Base-by-base conservation (phyloP, 2,329 filamentous ascomycete genomes). In the Paraconiothyrium brasiliense region DNA sequence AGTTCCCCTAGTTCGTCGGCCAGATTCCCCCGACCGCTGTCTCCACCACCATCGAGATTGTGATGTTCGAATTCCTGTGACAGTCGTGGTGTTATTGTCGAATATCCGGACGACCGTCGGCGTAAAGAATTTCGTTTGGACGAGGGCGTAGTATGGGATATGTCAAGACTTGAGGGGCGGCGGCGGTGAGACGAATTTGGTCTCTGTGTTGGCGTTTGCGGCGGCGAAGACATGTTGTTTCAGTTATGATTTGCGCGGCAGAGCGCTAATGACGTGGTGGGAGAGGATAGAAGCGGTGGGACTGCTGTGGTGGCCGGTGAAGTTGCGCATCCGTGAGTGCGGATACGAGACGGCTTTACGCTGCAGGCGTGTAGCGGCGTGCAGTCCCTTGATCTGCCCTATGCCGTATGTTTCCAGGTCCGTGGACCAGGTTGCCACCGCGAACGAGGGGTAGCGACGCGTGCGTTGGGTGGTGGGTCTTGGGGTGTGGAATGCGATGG, bases 1-100 rank as follows among this genome's bases (percentile, higher is more conserved):
- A 54, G 22, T 41, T 54, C 50, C 1, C 90, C 92, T 51, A 95
- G 82, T 78, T 95, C 92, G 77, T 94, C 92, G 1, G 92, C 92
- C 52, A 95, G 78, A 69, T 93, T 94, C 35, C 92, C 92, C 64
- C 93, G 82, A 9, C 90, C 89, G 63, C 87, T 87, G 50, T 79
- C 81, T 54, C 74, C 76, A 16, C 70, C 75, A 10, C 74, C 76
- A 56, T 77, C 78, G 8, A 76, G 76, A 59, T 76, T 73, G 14
- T 79, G 78, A 57, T 80, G 76, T 20, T 81, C 80, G 62, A 79
- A 78, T 11, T 76, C 73, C n/a, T 74, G 76, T 59, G 75, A 76
- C 11, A 78, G 79, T 49, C 77, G 77, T 35, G 80, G 78, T 57
- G 79, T 82, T 51, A 78, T 71, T n/a, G 81, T 81, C 52, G 79